Base-by-base conservation (phyloP, 257 asterid species). In the Leonotis leonurus region DNA sequence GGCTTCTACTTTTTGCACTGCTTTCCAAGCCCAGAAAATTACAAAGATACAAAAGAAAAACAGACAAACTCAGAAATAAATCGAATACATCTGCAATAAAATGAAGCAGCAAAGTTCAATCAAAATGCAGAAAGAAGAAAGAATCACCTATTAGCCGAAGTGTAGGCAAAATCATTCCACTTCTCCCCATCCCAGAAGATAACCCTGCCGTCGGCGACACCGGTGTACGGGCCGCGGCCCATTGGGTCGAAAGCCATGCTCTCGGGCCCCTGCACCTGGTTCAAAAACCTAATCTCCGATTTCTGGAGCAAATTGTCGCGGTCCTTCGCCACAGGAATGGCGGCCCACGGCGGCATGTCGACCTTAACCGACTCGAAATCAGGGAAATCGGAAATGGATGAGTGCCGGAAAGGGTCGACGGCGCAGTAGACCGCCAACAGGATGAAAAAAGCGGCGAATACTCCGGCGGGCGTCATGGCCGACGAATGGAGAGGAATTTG, bases 211-310 rank as follows among this genome's bases (percentile, higher is more conserved):
- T 91, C 98, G 67, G 98, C 96, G 2, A 91, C 80, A 10, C 99
- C 96, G 11, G 97, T 83, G 64, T 92, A 89, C 8, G 97, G 99
- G 41, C 99, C 99, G 13, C 91, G 88, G 35, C 96, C 97, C 65
- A 61, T 76, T 10, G 89, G 86, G 70, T 89, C 97, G 56, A 92
- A 92, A 0, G 85, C 89, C 57, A 92, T 60, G 83, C 99, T 92
- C 67, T 86, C 95, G 54, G 99, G 97, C 4, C 97, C 99, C 44
- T 89, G 96, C 29, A 86, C 69, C 68, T 86, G 85, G 64, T 85
- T 80, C 76, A 81, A 17, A 65, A 89, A 92, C 89, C 69, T 89
- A 45, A 92, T 74, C 68, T 92, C 95, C 70, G 97, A 85, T 61
- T 77, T 89, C 79, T 85, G 94, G 12, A 92, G 89, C 77, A 85